Conservation (phyloP, 2,329 filamentous ascomycete species). For the Fusarium sp. region DNA sequence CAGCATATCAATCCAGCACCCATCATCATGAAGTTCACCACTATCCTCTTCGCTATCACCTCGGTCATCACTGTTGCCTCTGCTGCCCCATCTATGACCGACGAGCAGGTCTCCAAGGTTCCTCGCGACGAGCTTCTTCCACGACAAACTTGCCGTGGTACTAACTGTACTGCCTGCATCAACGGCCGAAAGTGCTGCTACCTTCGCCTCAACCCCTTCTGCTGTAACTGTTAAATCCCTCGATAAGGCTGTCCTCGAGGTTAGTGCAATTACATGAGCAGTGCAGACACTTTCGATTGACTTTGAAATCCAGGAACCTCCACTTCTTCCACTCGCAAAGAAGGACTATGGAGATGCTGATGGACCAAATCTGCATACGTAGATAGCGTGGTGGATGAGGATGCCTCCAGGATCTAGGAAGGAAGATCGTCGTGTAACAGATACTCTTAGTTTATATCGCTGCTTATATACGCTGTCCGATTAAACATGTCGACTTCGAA, state of each 20-base stretch:
- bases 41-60: not conserved
- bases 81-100: not conserved
- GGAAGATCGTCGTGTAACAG: not conserved
- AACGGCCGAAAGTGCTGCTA: conserved; percentile 3
- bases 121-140: conserved; percentile 1
- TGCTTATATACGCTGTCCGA: not conserved
- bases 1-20: not conserved
- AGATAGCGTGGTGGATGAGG: not conserved
- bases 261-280: not conserved
- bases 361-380: not conserved
- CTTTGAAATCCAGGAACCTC: not conserved
- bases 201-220: not conserved
- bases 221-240: conserved; percentile 8
- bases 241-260: fast-evolving
- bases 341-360: not conserved
- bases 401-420: not conserved
- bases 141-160: not conserved
- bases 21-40: not conserved
- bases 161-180: not conserved
- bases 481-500: not conserved
- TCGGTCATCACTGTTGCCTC: not conserved
- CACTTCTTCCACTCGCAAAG: not conserved
- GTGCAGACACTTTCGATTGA: not conserved
- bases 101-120: conserved; percentile 1
- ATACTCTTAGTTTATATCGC: not conserved